Percentiles rank a stretch among this genome's conserved stretches.
Evolutionary conservation across 2,329 filamentous ascomycete species (phyloP).

Genomic region (Diaporthe vaccinii): DNA sequence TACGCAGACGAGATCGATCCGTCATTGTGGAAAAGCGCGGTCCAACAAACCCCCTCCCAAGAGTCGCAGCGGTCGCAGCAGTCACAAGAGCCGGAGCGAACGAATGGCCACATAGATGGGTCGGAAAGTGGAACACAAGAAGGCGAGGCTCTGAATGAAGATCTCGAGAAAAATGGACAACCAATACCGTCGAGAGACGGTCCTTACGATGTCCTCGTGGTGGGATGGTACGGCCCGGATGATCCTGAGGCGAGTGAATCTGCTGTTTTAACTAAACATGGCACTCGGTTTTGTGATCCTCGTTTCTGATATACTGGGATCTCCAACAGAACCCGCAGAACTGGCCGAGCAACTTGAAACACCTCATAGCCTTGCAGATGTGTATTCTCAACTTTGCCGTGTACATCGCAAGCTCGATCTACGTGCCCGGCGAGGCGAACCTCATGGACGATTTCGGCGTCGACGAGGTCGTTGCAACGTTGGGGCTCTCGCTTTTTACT

Average conservation of each 20-base stretch:
- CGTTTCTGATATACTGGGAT: neutral
- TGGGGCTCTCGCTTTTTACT: slow-evolving; percentile 18
- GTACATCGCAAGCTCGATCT: slow-evolving; percentile 29
- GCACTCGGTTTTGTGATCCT: too few relatives aligned
- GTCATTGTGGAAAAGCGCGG: neutral
- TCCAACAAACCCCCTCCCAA: neutral
- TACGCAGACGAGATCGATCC: neutral
- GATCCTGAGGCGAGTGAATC: neutral
- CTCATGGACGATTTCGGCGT: slow-evolving; percentile 21
- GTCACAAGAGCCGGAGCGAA: neutral
- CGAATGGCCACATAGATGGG: too few relatives aligned
- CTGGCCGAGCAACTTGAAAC: slow-evolving; percentile 65
- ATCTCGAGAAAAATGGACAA: too few relatives aligned
- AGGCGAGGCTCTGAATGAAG: neutral
- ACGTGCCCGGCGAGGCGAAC: slow-evolving; percentile 23
- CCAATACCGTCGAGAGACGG: too few relatives aligned
- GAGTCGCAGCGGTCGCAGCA: neutral
- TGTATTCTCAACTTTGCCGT: slow-evolving; percentile 25
- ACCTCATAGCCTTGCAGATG: slow-evolving; percentile 51
- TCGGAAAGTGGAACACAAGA: neutral
- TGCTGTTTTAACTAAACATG: neutral
- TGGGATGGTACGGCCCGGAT: slow-evolving; percentile 21
- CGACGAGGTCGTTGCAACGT: neutral
- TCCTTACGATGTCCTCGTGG: neutral
- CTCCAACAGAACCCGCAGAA: slow-evolving; percentile 60